A percentile compares a stretch with the other conserved stretches of the same genome.
Evolutionary conservation across 768 basidiomycete species (phyloP).

Genomic region (Suillus discolor): DNA sequence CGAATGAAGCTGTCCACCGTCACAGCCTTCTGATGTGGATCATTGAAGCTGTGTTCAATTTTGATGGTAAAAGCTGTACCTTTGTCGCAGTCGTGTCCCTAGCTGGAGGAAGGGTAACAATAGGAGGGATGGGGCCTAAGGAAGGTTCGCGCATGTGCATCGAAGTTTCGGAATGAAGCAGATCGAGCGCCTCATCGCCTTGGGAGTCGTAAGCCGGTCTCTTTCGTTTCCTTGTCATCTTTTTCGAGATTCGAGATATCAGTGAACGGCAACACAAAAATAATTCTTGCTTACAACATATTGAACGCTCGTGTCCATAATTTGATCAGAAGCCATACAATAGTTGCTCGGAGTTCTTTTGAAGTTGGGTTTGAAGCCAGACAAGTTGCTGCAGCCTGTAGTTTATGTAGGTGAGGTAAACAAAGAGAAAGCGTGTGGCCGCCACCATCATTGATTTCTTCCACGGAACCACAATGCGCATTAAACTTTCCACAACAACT

Average conservation of each 20-base stretch:
- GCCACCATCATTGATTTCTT: neutral
- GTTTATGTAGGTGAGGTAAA: neutral
- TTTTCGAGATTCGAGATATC: neutral
- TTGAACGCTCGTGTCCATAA: neutral
- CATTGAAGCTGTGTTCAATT: neutral
- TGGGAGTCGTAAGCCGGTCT: neutral
- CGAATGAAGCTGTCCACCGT: constrained; percentile 32
- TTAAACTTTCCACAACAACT: neutral
- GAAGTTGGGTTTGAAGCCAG: neutral
- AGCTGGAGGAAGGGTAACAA: constrained; percentile 16
- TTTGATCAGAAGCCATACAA: neutral
- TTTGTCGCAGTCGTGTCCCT: neutral
- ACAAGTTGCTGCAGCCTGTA: neutral
- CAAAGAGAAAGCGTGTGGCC: neutral
- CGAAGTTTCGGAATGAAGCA: neutral
- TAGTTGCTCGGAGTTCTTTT: neutral
- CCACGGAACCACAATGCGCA: neutral
- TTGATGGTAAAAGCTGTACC: neutral
- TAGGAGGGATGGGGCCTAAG: constrained; percentile 18
- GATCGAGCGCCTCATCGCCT: neutral
- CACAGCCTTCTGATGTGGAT: constrained; percentile 13
- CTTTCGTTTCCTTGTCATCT: constrained; percentile 5
- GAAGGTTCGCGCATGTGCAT: neutral
- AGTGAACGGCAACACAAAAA: neutral
- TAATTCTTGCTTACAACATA: constrained; percentile 3